Base-by-base conservation (phyloP, 495 filamentous ascomycete genomes). In the Tetracladium marchalianum region DNA sequence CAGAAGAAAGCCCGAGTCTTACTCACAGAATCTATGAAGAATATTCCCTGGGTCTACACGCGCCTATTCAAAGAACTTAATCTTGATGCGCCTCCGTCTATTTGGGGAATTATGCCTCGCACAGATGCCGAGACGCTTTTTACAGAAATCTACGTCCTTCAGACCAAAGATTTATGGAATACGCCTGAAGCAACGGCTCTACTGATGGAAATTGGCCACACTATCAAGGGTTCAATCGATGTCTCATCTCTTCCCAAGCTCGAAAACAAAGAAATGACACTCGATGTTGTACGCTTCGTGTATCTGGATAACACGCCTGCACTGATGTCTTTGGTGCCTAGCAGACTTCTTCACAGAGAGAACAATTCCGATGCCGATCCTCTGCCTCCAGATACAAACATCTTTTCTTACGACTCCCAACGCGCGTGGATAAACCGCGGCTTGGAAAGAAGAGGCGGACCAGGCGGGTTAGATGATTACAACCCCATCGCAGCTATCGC, bases 151-250 rank as follows among this genome's bases (percentile, higher is more conserved):
- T 97, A 96, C 61, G 75, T 89, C 33, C 66, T 77, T 17, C 77
- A 81, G 27, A 76, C 85, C 2, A 92, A 90, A 57, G 87, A 94
- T 56, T 70, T 96, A 12, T 99, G 93, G 93, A 87, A 86, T 49
- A 87, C 82, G 1, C 76, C 89, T 0, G 80, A 85, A 53, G 75
- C 80, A 8, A 76, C 75, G 0, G 66, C 75, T 22, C 63, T 96
- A 4, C 71, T 98, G 1, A 72, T 82, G 19, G 81, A 89, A 52
- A 76, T 85, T 13, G 86, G 81, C 24, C 52, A 58, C 5, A 70
- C 79, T 22, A 78, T 76, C 24, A 65, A 73, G 3, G 55, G 59
- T 32, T 65, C 60, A 24, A 48, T 58, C 4, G 52, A 67, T 6
- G 33, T 55, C 24, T 59, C 63, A 9, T 52, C 65, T 5, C 58